Conservation (phyloP, 306 rosid species). For the Clitoria ternatea region DNA sequence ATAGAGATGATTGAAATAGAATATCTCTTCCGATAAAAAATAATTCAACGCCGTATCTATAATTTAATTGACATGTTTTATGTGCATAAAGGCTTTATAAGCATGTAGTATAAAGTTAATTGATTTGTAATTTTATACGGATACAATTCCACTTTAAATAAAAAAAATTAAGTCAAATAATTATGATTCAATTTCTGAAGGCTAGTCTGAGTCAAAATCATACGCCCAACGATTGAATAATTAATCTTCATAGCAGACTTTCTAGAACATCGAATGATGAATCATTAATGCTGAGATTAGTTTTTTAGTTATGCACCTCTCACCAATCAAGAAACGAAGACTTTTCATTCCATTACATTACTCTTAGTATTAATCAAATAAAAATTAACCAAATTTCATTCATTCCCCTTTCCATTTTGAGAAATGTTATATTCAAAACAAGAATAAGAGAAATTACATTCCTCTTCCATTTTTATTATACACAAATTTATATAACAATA, state of each 20-base stretch:
- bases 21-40: too few species aligned
- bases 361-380: not conserved
- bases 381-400: too few species aligned
- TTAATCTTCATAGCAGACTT: slow-evolving; percentile 18
- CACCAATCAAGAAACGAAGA: not conserved
- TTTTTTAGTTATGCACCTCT: not conserved
- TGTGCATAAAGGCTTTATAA: too few species aligned
- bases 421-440: too few species aligned
- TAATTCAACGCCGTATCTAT: too few species aligned
- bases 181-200: not conserved
- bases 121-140: not conserved
- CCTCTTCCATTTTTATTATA: too few species aligned
- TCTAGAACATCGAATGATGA: slow-evolving; percentile 18
- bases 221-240: slow-evolving; percentile 9
- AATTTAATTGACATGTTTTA: too few species aligned
- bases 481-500: too few species aligned
- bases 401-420: too few species aligned
- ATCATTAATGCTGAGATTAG: not conserved
- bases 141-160: not conserved
- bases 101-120: too few species aligned
- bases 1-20: too few species aligned
- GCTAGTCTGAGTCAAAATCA: slow-evolving; percentile 15
- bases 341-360: slow-evolving; percentile 5
- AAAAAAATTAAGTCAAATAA: not conserved
- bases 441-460: too few species aligned